A percentile compares a stretch with the other conserved stretches of the same genome.
Evolutionary conservation across 1,284 basidiomycete genomes (phyloP).

Genomic region (Ustilago bromivora): DNA sequence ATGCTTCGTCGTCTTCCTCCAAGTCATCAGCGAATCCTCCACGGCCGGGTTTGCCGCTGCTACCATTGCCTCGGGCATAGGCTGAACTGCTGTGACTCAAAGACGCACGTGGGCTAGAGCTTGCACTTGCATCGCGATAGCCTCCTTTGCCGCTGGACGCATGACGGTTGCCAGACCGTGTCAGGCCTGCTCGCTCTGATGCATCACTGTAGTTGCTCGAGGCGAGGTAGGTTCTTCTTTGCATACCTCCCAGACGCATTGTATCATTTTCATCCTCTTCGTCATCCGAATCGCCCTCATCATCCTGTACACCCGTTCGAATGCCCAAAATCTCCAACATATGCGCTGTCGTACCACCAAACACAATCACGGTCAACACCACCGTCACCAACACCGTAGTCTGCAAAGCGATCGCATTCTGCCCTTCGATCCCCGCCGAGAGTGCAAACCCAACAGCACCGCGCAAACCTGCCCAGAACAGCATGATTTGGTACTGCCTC

Average conservation of each 20-base stretch:
- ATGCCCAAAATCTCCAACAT: constrained; percentile 99
- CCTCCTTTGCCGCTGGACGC: constrained; percentile 30
- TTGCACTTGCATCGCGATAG: constrained; percentile 40
- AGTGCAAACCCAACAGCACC: constrained; percentile 97
- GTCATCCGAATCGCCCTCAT: constrained; percentile 77
- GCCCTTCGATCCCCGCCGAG: constrained; percentile 91
- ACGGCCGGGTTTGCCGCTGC: constrained; percentile 4
- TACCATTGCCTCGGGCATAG: constrained; percentile 15
- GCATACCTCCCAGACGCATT: constrained; percentile 40
- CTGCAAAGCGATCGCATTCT: constrained; percentile 88
- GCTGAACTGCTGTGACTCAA: constrained; percentile 29
- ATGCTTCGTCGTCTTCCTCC: constrained; percentile 48
- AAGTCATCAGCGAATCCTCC: constrained; percentile 51
- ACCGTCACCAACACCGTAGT: constrained; percentile 96
- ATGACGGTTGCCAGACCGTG: constrained; percentile 23
- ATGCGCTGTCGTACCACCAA: constrained; percentile 93
- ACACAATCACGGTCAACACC: constrained; percentile 92
- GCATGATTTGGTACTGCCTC: constrained; percentile 72
- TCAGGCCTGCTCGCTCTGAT: constrained; percentile 41
- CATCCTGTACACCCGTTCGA: constrained; percentile 83
- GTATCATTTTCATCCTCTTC: constrained; percentile 51
- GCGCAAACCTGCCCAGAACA: constrained; percentile 97
- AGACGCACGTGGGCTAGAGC: constrained; percentile 34
- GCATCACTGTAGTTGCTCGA: constrained; percentile 32
- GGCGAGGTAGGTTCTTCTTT: constrained; percentile 33